Evolutionary conservation across 306 rosid species (phyloP).

Genomic region (Fragaria iinumae): DNA sequence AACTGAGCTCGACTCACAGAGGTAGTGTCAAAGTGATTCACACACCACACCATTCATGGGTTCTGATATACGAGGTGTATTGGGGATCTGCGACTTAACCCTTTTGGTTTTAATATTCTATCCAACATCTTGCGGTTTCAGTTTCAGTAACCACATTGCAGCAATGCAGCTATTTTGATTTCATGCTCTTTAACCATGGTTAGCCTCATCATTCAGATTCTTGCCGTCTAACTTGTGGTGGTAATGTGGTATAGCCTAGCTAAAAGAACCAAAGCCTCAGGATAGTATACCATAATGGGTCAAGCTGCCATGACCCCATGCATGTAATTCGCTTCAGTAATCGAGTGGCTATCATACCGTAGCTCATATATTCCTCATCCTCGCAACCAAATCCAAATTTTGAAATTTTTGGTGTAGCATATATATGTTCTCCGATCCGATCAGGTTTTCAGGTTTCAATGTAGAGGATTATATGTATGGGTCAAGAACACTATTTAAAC

Average conservation of each 20-base stretch:
- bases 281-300: background rate
- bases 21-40: constrained; percentile 1
- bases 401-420: background rate
- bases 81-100: background rate
- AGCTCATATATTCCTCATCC: background rate
- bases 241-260: background rate
- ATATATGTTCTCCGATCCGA: background rate
- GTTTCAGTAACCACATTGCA: background rate
- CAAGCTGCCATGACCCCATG: background rate
- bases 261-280: background rate
- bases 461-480: background rate
- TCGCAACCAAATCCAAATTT: background rate
- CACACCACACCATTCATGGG: background rate
- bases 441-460: background rate
- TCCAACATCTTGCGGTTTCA: background rate
- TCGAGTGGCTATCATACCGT: background rate
- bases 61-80: constrained; percentile 6
- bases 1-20: background rate
- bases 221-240: background rate
- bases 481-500: background rate
- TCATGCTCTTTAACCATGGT: constrained; percentile 6
- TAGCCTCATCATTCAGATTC: background rate
- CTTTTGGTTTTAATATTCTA: background rate
- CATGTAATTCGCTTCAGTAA: background rate
- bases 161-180: background rate